Evolutionary conservation across 768 basidiomycete genomes (phyloP).

Genomic region (Sporobolomyces pararoseus): DNA sequence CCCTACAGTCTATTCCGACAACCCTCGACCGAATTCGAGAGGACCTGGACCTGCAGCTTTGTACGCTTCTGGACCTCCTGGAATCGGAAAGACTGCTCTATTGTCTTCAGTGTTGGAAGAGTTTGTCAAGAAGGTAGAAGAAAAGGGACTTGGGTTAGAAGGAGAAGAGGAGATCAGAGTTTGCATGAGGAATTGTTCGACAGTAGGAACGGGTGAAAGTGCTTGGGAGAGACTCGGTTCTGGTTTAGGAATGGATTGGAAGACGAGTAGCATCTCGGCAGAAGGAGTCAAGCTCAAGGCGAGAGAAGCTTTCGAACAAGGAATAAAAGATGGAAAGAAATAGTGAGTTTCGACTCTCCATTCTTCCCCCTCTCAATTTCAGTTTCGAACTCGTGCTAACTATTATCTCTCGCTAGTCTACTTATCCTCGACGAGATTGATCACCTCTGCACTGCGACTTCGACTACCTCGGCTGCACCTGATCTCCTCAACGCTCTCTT

Average conservation of each 20-base stretch:
- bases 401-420: constrained; percentile 48
- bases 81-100: constrained; percentile 85
- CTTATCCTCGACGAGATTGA: constrained; percentile 83
- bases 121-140: neutral
- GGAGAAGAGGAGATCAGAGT: constrained; percentile 52
- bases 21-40: neutral
- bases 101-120: constrained; percentile 63
- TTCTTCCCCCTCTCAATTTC: too few species aligned
- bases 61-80: constrained; percentile 89
- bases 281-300: constrained; percentile 37
- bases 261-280: constrained; percentile 26
- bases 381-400: neutral
- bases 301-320: constrained; percentile 53
- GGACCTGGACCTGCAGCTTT: constrained; percentile 48
- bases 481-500: constrained; percentile 64
- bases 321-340: constrained; percentile 48
- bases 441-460: constrained; percentile 56
- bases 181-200: constrained; percentile 74
- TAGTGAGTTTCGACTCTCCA: constrained; percentile 52
- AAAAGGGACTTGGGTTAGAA: neutral
- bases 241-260: constrained; percentile 52
- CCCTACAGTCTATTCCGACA: constrained; percentile 47
- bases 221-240: constrained; percentile 68
- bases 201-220: constrained; percentile 53
- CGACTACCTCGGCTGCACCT: constrained; percentile 50